phyloP scores from a whole-genome alignment of 371 early-diverging fungal species.

The Mortierella sp. region DNA sequence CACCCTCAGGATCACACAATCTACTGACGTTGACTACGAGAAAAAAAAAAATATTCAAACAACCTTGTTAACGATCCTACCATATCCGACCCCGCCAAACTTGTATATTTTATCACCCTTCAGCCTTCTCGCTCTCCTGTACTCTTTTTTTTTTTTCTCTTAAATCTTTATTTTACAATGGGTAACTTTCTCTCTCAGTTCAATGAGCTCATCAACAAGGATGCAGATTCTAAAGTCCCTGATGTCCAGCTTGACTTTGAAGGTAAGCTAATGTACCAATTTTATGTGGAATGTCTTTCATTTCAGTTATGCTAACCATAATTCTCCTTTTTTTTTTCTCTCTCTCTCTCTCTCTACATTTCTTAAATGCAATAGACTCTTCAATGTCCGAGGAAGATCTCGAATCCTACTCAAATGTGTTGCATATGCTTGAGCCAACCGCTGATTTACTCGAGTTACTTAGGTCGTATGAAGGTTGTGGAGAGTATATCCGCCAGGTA shows the following conservation, averaged over 20 bases:
- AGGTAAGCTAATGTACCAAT: slow-evolving; percentile 22
- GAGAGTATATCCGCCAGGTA: slow-evolving; percentile 68
- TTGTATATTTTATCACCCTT: not conserved
- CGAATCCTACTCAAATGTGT: slow-evolving; percentile 64
- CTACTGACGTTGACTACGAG: too few relatives aligned
- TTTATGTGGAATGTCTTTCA: slow-evolving; percentile 7
- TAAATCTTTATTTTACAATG: slow-evolving; percentile 14
- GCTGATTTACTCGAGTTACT: slow-evolving; percentile 64
- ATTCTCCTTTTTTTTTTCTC: not conserved
- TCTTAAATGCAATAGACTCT: slow-evolving; percentile 57
- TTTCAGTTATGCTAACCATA: not conserved
- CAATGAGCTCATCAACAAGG: slow-evolving; percentile 51
- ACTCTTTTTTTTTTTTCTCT: not conserved
- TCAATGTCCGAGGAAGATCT: slow-evolving; percentile 67
- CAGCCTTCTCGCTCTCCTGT: slow-evolving; percentile 2
- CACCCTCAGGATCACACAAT: too few relatives aligned
- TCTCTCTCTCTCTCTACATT: not conserved
- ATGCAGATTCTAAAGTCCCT: slow-evolving; percentile 50
- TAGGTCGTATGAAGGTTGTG: slow-evolving; percentile 72
- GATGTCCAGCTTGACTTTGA: slow-evolving; percentile 54
- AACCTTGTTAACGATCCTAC: slow-evolving; percentile 1
- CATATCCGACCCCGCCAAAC: not conserved
- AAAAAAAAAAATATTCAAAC: not conserved
- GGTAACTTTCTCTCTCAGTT: slow-evolving; percentile 56
- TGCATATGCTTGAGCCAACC: slow-evolving; percentile 63